A percentile compares a stretch with the other conserved stretches of the same genome.
Evolutionary conservation across 176 grass and related monocot species (phyloP).

Genomic region (Raddia guianensis): DNA sequence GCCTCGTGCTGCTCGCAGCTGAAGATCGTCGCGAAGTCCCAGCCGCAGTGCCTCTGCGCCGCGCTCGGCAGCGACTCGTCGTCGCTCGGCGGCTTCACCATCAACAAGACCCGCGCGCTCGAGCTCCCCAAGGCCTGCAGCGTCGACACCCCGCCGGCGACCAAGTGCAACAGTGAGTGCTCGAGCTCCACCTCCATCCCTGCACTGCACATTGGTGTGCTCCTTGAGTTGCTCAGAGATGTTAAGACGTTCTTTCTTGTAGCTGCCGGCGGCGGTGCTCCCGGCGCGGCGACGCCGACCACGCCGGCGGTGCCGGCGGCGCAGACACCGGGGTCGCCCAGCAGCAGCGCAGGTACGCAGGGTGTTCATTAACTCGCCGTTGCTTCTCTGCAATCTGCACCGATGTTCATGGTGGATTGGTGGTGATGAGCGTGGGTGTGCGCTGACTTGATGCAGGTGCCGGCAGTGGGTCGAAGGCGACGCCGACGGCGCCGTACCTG

Average conservation of each 20-base stretch:
- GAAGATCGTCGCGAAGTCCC: conserved; percentile 53
- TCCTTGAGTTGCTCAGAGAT: not conserved
- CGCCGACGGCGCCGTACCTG: conserved; percentile 31
- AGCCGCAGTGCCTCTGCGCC: conserved; percentile 78
- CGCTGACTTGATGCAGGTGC: conserved; percentile 14
- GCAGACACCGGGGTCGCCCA: not conserved
- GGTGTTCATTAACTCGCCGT: not conserved
- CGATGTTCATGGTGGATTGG: not conserved
- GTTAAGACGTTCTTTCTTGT: not conserved
- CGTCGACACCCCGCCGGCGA: conserved; percentile 68
- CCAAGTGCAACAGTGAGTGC: conserved; percentile 64
- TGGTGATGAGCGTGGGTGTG: not conserved
- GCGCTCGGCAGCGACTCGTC: conserved; percentile 53
- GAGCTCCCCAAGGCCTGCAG: conserved; percentile 64
- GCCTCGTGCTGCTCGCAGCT: conserved; percentile 73
- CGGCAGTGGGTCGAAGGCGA: conserved; percentile 38
- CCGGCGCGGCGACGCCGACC: not conserved
- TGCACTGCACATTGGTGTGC: not conserved
- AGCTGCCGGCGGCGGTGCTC: conserved; percentile 24
- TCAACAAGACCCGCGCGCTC: conserved; percentile 70
- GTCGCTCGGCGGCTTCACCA: conserved; percentile 55
- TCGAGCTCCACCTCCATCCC: too few species aligned
- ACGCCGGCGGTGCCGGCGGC: conserved; percentile 19
- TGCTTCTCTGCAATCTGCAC: not conserved
- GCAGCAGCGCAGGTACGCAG: conserved; percentile 26